Conservation (phyloP, 768 basidiomycete genomes). For the Hericium erinaceus region DNA sequence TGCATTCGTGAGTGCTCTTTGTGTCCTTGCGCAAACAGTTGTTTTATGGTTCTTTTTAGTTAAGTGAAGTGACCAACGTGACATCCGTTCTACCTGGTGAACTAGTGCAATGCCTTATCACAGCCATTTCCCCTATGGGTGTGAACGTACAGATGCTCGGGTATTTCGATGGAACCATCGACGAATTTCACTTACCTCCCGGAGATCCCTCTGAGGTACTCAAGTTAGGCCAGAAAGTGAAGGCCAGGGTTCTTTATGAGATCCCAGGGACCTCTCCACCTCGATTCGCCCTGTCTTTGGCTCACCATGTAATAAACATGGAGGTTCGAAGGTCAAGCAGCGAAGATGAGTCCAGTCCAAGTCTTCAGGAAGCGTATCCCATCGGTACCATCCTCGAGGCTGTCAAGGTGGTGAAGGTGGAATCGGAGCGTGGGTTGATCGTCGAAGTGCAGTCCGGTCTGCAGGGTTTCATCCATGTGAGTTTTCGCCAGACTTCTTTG, state of each 20-base stretch:
- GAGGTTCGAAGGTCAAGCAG: slow-evolving; percentile 27
- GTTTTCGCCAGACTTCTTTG: slow-evolving; percentile 18
- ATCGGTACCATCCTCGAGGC: slow-evolving; percentile 64
- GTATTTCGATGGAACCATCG: slow-evolving; percentile 86
- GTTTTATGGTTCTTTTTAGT: slow-evolving; percentile 25
- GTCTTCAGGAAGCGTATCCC: slow-evolving; percentile 52
- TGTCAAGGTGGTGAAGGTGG: slow-evolving; percentile 66
- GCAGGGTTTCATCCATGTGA: slow-evolving; percentile 82
- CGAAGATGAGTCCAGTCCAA: slow-evolving; percentile 13
- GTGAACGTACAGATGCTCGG: slow-evolving; percentile 85
- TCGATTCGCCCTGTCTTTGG: slow-evolving; percentile 72
- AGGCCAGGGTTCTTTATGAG: slow-evolving; percentile 78
- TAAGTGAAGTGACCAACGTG: slow-evolving; percentile 71
- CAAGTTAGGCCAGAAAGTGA: slow-evolving; percentile 68
- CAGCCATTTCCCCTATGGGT: slow-evolving; percentile 62
- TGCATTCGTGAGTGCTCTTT: slow-evolving; percentile 39
- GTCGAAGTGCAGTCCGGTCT: slow-evolving; percentile 55
- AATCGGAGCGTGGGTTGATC: slow-evolving; percentile 75
- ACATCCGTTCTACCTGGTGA: slow-evolving; percentile 81
- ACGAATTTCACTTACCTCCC: slow-evolving; percentile 63
- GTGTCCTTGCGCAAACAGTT: background rate
- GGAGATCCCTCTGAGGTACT: slow-evolving; percentile 33
- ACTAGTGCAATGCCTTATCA: slow-evolving; percentile 76
- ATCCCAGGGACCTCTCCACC: slow-evolving; percentile 61
- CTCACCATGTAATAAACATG: slow-evolving; percentile 61